phyloP scores from a whole-genome alignment of 495 filamentous ascomycete genomes.

The Delitschia confertaspora region DNA sequence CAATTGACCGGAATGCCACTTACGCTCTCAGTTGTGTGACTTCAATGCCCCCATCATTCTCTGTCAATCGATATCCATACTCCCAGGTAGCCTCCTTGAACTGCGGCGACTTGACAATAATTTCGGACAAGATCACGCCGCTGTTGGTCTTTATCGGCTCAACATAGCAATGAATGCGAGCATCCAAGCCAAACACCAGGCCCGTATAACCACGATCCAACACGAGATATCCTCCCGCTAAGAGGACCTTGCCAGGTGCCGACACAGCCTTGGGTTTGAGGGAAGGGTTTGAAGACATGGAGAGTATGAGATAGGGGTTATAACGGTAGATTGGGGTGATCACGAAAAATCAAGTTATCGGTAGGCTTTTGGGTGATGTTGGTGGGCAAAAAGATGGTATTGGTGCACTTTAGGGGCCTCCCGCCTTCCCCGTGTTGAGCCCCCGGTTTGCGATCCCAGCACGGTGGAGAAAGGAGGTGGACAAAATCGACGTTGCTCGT shows the following conservation, averaged over 20 bases:
- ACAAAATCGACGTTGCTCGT: no score
- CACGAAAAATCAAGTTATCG: no score
- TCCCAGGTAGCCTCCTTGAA: conserved; percentile 80
- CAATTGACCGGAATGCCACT: no score
- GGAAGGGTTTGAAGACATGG: conserved; percentile 8
- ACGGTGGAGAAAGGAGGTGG: no score
- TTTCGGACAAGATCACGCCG: conserved; percentile 53
- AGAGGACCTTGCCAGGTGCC: conserved; percentile 89
- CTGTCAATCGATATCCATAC: conserved; percentile 62
- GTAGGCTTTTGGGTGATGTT: neutral
- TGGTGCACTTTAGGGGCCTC: no score
- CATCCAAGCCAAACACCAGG: conserved; percentile 88
- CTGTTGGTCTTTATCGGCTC: conserved; percentile 47
- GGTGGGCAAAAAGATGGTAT: neutral
- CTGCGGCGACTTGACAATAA: conserved; percentile 83
- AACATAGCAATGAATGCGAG: conserved; percentile 80
- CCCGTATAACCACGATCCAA: conserved; percentile 82
- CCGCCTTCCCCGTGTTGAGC: no score
- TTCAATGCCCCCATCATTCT: conserved; percentile 63
- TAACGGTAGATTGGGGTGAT: neutral
- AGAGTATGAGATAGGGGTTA: neutral
- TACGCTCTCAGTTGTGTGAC: conserved; percentile 74
- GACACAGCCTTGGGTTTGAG: conserved; percentile 65
- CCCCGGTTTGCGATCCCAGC: no score
- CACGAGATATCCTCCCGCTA: conserved; percentile 91